Conservation (phyloP, 1,284 basidiomycete genomes). For the Trametes pubescens region DNA sequence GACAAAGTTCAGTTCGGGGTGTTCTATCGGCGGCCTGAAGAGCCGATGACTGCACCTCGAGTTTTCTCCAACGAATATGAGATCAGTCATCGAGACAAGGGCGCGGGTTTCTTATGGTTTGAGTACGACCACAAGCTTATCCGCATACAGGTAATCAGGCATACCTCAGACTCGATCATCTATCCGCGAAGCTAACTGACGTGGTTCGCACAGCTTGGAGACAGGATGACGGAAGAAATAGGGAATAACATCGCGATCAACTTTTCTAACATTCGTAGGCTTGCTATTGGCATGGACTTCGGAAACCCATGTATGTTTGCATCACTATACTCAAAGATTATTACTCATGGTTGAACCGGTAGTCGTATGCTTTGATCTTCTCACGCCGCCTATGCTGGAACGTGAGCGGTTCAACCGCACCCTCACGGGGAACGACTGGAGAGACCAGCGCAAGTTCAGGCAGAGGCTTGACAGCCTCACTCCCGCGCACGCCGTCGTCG, state of each 20-base stretch:
- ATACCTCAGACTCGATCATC: neutral
- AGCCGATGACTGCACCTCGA: constrained; percentile 49
- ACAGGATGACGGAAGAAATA: constrained; percentile 56
- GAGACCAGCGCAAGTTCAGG: constrained; percentile 56
- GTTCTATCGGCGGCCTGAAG: constrained; percentile 49
- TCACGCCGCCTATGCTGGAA: constrained; percentile 70
- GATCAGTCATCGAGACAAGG: constrained; percentile 46
- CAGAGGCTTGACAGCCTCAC: constrained; percentile 63
- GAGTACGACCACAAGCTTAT: constrained; percentile 73
- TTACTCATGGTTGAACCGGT: neutral
- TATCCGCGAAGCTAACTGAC: neutral
- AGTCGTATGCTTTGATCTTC: constrained; percentile 73
- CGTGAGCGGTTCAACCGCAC: constrained; percentile 62
- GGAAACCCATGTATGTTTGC: constrained; percentile 48
- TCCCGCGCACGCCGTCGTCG: constrained; percentile 59
- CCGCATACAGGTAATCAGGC: constrained; percentile 57
- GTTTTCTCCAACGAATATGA: constrained; percentile 72
- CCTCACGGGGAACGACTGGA: constrained; percentile 47
- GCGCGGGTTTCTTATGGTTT: constrained; percentile 62
- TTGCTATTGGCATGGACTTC: constrained; percentile 64
- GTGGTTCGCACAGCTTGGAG: constrained; percentile 55
- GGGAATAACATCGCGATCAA: constrained; percentile 60
- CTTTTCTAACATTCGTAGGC: constrained; percentile 64
- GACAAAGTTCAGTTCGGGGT: constrained; percentile 69
- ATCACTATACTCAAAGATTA: constrained; percentile 4